Evolutionary conservation across 805 yeast species (phyloP), one percentile per base, ranked within the genome.

Genomic region (Wickerhamia fluorescens): DNA sequence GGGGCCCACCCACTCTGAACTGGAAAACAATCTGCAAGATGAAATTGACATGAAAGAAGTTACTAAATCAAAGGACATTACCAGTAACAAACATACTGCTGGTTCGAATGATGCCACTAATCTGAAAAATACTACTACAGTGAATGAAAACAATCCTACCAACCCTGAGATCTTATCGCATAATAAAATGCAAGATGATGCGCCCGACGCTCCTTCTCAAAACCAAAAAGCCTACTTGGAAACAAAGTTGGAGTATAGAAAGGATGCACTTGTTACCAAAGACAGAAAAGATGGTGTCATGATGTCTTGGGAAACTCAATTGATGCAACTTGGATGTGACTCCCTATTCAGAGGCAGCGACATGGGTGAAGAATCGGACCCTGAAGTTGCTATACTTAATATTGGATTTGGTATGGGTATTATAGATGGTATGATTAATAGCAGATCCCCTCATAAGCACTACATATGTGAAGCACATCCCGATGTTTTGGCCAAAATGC

Each of bases 361-460:
- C 6, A 28, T 57, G 42, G 45, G 50, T 13, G 44, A 44, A 6
- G 62, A 57, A 25, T 51, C 50, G 1, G 61, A 65, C 20, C 49
- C 62, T 7, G 67, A 61, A 23, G 42, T 66, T 13, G 69, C 61
- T 22, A 75, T 89, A 2, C 60, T 89, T 20, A 88, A 88, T 45
- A 83, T 88, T 22, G 97, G 97, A 0, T 88, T 89, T 51, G 97
- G 97, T 2, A 85, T 88, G 96, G 97, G 97, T 2, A 89, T 88
- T 30, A 87, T 88, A 30, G 97, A 88, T 51, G 59, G 73, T 1
- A 74, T 78, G 69, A 82, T 88, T 35, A 51, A 49, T 9, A 42
- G 37, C 11, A 58, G 54, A 24, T 45, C 44, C 12, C 89, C 88
- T 14, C 61, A 73, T 3, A 71, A 67, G 37, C 97, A 88, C 51